Percentiles rank a stretch among this genome's conserved stretches.
phyloP scores from a whole-genome alignment of 2,329 filamentous ascomycete species.

The Exophiala spinifera region DNA sequence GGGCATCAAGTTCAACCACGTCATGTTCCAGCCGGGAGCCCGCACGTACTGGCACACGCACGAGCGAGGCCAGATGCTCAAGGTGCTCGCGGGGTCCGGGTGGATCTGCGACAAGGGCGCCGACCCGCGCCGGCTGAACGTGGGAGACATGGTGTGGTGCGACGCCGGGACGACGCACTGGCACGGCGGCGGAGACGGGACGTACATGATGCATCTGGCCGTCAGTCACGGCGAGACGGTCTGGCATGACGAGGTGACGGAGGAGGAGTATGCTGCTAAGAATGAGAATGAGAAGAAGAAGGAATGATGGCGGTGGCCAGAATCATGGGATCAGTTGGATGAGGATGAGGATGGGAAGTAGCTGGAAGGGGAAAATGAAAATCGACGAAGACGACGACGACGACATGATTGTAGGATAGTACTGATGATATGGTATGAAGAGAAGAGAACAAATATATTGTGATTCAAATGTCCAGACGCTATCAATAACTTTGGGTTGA shows the following conservation, averaged over 20 bases:
- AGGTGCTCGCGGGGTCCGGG: conserved; percentile 41
- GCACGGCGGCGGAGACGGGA: conserved; percentile 44
- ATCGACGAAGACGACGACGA: too few relatives aligned
- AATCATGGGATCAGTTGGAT: too few relatives aligned
- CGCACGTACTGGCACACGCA: conserved; percentile 48
- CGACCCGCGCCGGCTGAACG: conserved; percentile 36
- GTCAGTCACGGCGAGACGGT: conserved; percentile 39
- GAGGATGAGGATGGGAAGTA: too few relatives aligned
- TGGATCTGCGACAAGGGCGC: conserved; percentile 45
- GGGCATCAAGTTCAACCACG: conserved; percentile 37
- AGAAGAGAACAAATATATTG: too few relatives aligned
- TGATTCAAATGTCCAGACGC: too few relatives aligned
- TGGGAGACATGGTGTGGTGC: conserved; percentile 43
- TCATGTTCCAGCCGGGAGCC: conserved; percentile 44
- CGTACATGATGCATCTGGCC: conserved; percentile 42
- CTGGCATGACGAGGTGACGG: conserved; percentile 38
- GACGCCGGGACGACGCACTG: conserved; percentile 44
- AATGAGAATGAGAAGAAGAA: conserved; percentile 2
- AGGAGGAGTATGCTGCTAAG: conserved; percentile 36
- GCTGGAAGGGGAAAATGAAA: too few relatives aligned
- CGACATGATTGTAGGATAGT: too few relatives aligned
- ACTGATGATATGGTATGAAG: too few relatives aligned
- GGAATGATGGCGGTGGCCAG: background rate
- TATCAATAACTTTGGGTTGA: too few relatives aligned
- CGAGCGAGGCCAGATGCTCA: conserved; percentile 44